Percentiles rank a stretch among this genome's conserved stretches.
These are phyloP conservation scores for Fulvia fulva DNA, from an alignment of 2,329 filamentous ascomycete genomes.

Conservation along the genomic window DNA sequence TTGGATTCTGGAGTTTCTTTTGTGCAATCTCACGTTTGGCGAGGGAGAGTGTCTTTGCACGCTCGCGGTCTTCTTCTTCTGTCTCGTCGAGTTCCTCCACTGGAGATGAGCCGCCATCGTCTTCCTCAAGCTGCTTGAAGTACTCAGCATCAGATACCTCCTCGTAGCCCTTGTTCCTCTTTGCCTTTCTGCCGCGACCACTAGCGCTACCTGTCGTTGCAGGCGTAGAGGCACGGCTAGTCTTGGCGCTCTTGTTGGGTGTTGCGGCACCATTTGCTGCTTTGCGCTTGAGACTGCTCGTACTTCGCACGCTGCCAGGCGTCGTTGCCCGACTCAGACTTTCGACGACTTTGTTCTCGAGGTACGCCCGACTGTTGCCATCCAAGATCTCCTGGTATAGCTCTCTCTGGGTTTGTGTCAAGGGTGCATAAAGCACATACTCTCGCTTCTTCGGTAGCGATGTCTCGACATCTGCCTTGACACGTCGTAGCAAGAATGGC, in stretches of 20 bases:
- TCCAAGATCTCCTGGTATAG: conserved; percentile 73
- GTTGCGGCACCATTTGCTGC: conserved; percentile 40
- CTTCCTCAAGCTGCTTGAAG: conserved; percentile 67
- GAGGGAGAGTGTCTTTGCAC: conserved; percentile 65
- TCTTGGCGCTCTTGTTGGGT: conserved; percentile 68
- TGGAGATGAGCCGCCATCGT: conserved; percentile 44
- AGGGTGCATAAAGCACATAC: conserved; percentile 89
- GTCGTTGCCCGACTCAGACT: conserved; percentile 55
- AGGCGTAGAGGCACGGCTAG: conserved; percentile 72
- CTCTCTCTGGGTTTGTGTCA: conserved; percentile 86
- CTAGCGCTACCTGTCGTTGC: conserved; percentile 49
- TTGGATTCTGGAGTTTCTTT: conserved; percentile 88
- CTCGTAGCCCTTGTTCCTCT: conserved; percentile 57
- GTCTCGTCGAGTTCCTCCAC: conserved; percentile 37
- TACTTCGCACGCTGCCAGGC: conserved; percentile 43
- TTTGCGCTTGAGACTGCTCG: conserved; percentile 56
- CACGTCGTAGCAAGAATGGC: conserved; percentile 77
- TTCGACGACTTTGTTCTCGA: conserved; percentile 75
- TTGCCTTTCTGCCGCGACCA: conserved; percentile 49
- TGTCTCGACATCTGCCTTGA: conserved; percentile 90
- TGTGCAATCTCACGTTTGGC: conserved; percentile 83
- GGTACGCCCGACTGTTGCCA: conserved; percentile 48
- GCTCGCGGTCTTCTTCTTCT: conserved; percentile 59
- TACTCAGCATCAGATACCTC: conserved; percentile 81
- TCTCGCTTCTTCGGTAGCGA: conserved; percentile 94